Evolutionary conservation across 345 rosid species (phyloP).

Genomic region (Citrus reticulata): DNA sequence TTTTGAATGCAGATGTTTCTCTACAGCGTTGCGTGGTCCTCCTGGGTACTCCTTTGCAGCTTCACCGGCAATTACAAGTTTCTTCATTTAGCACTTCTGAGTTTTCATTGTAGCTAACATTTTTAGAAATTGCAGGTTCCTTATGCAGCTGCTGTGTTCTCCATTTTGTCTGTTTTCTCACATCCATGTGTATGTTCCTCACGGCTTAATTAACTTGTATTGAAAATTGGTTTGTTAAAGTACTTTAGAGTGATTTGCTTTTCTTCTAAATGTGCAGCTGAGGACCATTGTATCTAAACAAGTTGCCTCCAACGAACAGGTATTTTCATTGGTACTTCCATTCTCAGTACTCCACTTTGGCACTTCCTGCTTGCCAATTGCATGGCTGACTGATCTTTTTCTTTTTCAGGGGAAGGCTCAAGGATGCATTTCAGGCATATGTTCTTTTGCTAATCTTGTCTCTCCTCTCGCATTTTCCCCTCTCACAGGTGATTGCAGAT

Average conservation of each 20-base stretch:
- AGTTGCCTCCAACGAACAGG: slow-evolving; percentile 83
- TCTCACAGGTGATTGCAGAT: slow-evolving; percentile 53
- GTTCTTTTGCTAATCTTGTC: slow-evolving; percentile 64
- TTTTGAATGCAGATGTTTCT: slow-evolving; percentile 64
- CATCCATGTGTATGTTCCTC: slow-evolving; percentile 72
- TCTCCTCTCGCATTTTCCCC: slow-evolving; percentile 82
- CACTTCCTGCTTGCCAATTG: neutral
- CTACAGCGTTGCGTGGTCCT: slow-evolving; percentile 77
- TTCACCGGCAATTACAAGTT: neutral
- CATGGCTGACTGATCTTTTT: neutral
- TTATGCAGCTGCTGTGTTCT: slow-evolving; percentile 64
- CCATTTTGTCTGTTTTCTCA: slow-evolving; percentile 53
- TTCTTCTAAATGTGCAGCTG: slow-evolving; percentile 37
- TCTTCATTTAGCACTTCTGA: neutral
- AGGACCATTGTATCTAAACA: slow-evolving; percentile 88
- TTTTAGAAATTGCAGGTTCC: slow-evolving; percentile 55
- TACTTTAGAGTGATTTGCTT: neutral
- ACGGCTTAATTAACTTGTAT: neutral
- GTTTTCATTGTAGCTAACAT: slow-evolving; percentile 13
- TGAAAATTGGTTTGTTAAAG: neutral
- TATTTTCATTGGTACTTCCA: slow-evolving; percentile 4
- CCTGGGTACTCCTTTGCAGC: slow-evolving; percentile 53
- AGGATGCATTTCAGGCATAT: slow-evolving; percentile 81
- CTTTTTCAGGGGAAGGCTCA: slow-evolving; percentile 80
- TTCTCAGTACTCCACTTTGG: neutral